Conservation (phyloP, 176 grass and related monocot genomes). For the Musa beccarii region DNA sequence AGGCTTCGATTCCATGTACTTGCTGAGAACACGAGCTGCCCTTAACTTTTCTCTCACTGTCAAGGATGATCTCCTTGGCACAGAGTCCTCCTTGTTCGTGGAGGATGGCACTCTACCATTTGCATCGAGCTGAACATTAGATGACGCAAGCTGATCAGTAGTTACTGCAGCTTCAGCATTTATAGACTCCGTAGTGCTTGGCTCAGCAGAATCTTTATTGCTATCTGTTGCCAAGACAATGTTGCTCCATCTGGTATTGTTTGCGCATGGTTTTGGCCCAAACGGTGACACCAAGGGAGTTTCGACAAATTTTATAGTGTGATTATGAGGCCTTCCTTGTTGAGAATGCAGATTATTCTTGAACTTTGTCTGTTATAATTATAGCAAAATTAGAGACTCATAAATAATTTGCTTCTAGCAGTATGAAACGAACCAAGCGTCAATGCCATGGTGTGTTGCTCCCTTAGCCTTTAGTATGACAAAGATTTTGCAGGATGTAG, state of each 20-base stretch:
- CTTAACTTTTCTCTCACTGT: conserved; percentile 74
- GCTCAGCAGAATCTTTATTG: conserved; percentile 6
- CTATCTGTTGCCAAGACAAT: conserved; percentile 5
- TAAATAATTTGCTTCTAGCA: no score
- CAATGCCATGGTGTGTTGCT: no score
- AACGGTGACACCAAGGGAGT: neutral
- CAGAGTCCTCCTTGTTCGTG: neutral
- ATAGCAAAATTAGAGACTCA: neutral
- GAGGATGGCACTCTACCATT: conserved; percentile 2
- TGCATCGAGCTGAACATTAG: neutral
- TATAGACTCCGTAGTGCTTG: neutral
- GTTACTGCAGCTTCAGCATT: neutral
- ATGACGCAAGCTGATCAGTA: neutral
- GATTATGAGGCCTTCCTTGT: neutral
- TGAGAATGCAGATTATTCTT: neutral
- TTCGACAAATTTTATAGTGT: neutral
- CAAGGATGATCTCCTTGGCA: conserved; percentile 39
- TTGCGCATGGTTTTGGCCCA: neutral
- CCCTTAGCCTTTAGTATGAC: no score
- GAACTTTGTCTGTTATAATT: neutral
- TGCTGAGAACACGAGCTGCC: conserved; percentile 69
- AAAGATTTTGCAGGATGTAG: no score
- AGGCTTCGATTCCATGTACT: conserved; percentile 51
- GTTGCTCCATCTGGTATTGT: neutral
- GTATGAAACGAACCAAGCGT: no score